Base-by-base conservation (phyloP, 2,329 filamentous ascomycete species). In the Neofusicoccum laricinum region DNA sequence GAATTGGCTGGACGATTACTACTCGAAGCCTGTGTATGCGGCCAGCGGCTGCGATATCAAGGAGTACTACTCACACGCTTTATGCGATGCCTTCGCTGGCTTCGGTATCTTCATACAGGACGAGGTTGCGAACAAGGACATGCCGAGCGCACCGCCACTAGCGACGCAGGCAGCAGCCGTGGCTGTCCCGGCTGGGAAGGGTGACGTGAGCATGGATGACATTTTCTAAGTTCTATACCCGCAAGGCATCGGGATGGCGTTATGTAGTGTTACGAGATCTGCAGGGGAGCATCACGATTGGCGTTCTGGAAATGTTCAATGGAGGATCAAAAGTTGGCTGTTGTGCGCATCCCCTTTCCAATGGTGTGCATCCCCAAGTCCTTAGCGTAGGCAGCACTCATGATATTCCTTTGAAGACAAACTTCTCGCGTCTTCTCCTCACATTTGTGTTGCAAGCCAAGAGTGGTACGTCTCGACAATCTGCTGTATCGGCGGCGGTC, bases 1-100 rank as follows among this genome's bases (percentile, higher is more conserved):
- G 73, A 85, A 89, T 51, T 92, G 88, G 82, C 81, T 96, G 61
- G 88, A 90, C 49, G 81, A 81, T 25, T 85, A 88, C 36, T 85
- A 88, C 64, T 85, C 85, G 45, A 89, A 93, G 72, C 78, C 84
- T 2, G 82, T 85, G 49, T 87, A 90, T 72, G 80, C 85, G 59
- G 91, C 91, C 15, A 93, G 93, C 36, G 96, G 95, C 0, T 98
- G 96, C 77, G 88, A 89, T 71, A 81, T 94, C 48, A 82, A 85
- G 38, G 93, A 97, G 73, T 98, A 95, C 73, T 91, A 92, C 71
- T 83, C 88, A 7, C 84, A 93, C 25, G 89, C 91, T 25, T 80
- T 99, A 73, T 90, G 92, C 66, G 93, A 97, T 73, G 93, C 94
- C 0, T 98, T 97, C 78, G 88, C 91, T 0, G 95, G 96, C 0